These are phyloP conservation scores for Symmetrospora coprosmae DNA, from an alignment of 768 basidiomycete genomes.

Conservation along the genomic window DNA sequence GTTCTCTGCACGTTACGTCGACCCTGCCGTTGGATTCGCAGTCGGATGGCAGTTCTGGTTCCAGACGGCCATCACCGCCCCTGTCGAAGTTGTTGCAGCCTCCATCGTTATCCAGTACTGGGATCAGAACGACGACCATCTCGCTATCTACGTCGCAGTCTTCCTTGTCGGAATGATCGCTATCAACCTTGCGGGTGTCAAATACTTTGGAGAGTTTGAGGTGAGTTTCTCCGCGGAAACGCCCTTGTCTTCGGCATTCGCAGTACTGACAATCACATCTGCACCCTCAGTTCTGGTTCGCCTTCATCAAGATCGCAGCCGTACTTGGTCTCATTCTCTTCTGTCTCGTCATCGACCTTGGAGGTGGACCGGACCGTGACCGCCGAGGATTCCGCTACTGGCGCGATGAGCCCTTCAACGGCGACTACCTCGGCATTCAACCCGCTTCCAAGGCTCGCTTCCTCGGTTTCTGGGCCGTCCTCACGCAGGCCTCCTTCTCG, in stretches of 20 bases:
- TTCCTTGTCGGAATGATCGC: slow-evolving; percentile 48
- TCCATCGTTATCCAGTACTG: slow-evolving; percentile 33
- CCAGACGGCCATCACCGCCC: slow-evolving; percentile 39
- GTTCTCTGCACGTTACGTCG: slow-evolving; percentile 27
- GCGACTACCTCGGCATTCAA: slow-evolving; percentile 6
- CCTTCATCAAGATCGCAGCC: slow-evolving; percentile 35
- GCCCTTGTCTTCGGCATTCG: slow-evolving; percentile 16
- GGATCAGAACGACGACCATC: slow-evolving; percentile 38
- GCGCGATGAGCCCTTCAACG: slow-evolving; percentile 32
- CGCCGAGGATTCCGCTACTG: slow-evolving; percentile 43
- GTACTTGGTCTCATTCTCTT: slow-evolving; percentile 40
- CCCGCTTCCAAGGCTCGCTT: slow-evolving; percentile 28
- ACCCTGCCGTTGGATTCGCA: slow-evolving; percentile 37
- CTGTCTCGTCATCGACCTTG: slow-evolving; percentile 47
- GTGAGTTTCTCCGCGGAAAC: slow-evolving; percentile 6
- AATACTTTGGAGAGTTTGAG: slow-evolving; percentile 29
- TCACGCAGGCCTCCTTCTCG: slow-evolving; percentile 55
- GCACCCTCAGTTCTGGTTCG: slow-evolving; percentile 34
- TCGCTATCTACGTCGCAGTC: slow-evolving; percentile 40
- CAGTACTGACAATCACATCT: slow-evolving; percentile 23
- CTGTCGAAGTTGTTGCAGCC: slow-evolving; percentile 38
- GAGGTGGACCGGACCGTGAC: slow-evolving; percentile 48
- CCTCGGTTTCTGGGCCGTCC: slow-evolving; percentile 40
- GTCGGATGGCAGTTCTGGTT: slow-evolving; percentile 42
- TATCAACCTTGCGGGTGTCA: slow-evolving; percentile 46